A percentile compares a stretch with the other conserved stretches of the same genome.
phyloP scores from a whole-genome alignment of 1,284 basidiomycete genomes.

The Puccinia hordei region DNA sequence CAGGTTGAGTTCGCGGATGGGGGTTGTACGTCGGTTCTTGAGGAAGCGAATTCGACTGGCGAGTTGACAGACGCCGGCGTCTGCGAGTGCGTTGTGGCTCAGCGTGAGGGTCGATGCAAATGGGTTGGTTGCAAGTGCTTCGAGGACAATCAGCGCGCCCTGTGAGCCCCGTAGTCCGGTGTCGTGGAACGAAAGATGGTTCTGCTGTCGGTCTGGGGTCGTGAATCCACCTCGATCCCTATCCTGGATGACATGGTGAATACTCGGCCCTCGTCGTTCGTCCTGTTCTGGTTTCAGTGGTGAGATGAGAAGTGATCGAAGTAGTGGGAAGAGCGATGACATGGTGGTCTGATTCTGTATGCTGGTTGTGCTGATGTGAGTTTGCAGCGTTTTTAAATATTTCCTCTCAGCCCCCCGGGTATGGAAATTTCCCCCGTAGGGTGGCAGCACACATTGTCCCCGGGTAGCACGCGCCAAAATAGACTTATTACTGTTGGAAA shows the following conservation, averaged over 20 bases:
- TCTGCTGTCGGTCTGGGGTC: slow-evolving; percentile 25
- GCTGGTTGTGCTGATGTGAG: no score
- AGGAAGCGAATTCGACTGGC: not conserved
- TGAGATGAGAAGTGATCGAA: slow-evolving; percentile 17
- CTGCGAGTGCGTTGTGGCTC: slow-evolving; percentile 28
- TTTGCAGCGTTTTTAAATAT: no score
- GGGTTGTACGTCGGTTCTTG: not conserved
- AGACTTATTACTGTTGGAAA: no score
- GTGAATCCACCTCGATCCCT: slow-evolving; percentile 34
- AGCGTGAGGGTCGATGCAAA: slow-evolving; percentile 23
- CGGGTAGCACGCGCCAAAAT: no score
- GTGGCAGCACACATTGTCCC: no score
- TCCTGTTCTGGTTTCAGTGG: not conserved
- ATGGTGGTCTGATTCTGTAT: no score
- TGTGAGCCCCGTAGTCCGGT: slow-evolving; percentile 17
- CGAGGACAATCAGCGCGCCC: slow-evolving; percentile 15
- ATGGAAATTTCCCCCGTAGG: no score
- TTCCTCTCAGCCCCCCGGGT: no score
- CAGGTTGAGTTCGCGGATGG: slow-evolving; percentile 31
- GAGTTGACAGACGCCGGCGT: slow-evolving; percentile 10
- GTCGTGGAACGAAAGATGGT: slow-evolving; percentile 40
- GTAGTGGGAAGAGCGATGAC: slow-evolving; percentile 28
- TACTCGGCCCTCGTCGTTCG: not conserved
- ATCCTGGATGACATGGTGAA: slow-evolving; percentile 32
- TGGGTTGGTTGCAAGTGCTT: slow-evolving; percentile 14